Conservation (phyloP, 805 yeast species). For the Wilhelminamyces savonicus region DNA sequence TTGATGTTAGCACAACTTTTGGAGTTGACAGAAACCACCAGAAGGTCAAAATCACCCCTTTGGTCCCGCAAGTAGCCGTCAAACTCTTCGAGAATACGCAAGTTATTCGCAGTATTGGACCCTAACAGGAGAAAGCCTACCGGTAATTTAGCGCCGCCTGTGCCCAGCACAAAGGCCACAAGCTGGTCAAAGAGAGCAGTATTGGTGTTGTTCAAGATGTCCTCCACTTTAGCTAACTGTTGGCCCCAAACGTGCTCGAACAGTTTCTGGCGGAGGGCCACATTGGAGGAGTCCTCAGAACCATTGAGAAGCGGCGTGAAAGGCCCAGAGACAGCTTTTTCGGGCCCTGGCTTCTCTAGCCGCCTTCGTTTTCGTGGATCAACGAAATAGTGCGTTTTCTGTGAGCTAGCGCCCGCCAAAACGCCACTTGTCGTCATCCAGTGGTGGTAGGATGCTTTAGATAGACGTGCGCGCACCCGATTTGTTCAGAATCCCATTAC, state of each 20-base stretch:
- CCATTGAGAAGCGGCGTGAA: slow-evolving; percentile 18
- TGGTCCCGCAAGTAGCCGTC: slow-evolving; percentile 8
- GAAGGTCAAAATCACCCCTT: slow-evolving; percentile 6
- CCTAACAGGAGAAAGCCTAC: slow-evolving; percentile 31
- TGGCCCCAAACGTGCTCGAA: slow-evolving; percentile 21
- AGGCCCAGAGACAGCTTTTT: slow-evolving; percentile 8
- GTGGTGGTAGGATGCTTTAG: too few species aligned
- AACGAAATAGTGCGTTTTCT: slow-evolving; percentile 30
- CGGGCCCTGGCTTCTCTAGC: slow-evolving; percentile 1
- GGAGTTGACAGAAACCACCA: slow-evolving; percentile 22
- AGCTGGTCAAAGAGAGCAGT: slow-evolving; percentile 22
- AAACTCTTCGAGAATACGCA: slow-evolving; percentile 32
- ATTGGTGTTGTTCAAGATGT: slow-evolving; percentile 27
- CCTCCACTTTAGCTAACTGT: slow-evolving; percentile 21
- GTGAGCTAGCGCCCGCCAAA: slow-evolving; percentile 6
- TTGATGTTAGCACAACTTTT: slow-evolving; percentile 29
- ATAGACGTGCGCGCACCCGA: too few species aligned
- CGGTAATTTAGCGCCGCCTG: slow-evolving; percentile 13
- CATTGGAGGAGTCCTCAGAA: slow-evolving; percentile 16
- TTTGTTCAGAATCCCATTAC: too few species aligned
- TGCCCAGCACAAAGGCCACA: slow-evolving; percentile 14
- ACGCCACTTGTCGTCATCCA: background rate
- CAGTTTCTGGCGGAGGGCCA: slow-evolving; percentile 14
- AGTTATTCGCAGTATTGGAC: slow-evolving; percentile 36
- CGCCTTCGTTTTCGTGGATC: slow-evolving; percentile 4